Percentiles rank a stretch among this genome's conserved stretches.
Conservation (phyloP, 805 yeast genomes). For the Teunomyces gatunensis region DNA sequence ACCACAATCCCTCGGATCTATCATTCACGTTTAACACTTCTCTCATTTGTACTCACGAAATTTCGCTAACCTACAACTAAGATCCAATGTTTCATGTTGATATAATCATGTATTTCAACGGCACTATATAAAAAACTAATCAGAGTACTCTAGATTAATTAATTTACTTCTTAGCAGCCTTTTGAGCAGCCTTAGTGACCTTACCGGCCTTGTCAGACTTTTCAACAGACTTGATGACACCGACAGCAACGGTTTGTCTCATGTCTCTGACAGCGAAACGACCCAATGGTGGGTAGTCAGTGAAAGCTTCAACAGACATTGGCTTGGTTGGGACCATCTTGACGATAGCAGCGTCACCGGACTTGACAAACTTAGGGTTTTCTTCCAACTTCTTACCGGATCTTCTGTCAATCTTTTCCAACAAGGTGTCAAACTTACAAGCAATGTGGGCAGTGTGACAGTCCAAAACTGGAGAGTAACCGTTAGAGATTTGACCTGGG, state of each 20-base stretch:
- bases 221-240: slow-evolving; percentile 95
- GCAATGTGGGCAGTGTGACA: slow-evolving; percentile 94
- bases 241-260: slow-evolving; percentile 99
- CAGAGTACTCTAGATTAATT: slow-evolving; percentile 4
- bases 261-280: slow-evolving; percentile 87
- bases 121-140: slow-evolving; percentile 3
- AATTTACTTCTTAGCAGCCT: slow-evolving; percentile 71
- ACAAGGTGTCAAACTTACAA: slow-evolving; percentile 76
- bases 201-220: slow-evolving; percentile 85
- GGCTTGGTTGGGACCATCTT: slow-evolving; percentile 44
- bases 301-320: slow-evolving; percentile 44
- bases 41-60: no score
- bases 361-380: slow-evolving; percentile 34
- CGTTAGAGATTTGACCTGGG: slow-evolving; percentile 89
- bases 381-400: slow-evolving; percentile 35
- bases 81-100: neutral
- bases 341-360: slow-evolving; percentile 41
- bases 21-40: neutral
- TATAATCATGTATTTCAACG: slow-evolving; percentile 4
- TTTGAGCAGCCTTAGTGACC: slow-evolving; percentile 94
- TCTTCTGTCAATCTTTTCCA: slow-evolving; percentile 87
- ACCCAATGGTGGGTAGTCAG: slow-evolving; percentile 46
- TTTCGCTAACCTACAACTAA: neutral
- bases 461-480: slow-evolving; percentile 89
- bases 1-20: neutral